A percentile compares a stretch with the other conserved stretches of the same genome.
Conservation (phyloP, 108 stramenopile species). For the Nannochloropsis granulata region DNA sequence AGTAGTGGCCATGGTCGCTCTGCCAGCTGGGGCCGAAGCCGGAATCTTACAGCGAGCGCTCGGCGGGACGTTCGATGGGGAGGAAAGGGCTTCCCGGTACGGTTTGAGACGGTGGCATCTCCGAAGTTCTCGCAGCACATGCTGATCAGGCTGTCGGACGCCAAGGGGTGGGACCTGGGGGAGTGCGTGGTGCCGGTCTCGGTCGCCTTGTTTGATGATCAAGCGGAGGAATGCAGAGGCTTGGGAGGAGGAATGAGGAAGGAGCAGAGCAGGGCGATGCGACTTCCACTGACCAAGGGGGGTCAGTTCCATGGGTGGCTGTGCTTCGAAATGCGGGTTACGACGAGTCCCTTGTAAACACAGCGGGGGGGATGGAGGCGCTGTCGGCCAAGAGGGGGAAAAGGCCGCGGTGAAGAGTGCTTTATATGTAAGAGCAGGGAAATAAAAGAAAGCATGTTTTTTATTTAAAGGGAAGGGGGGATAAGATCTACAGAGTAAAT, state of each 20-base stretch:
- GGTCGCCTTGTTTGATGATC: not conserved
- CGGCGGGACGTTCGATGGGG: not conserved
- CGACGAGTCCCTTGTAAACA: not conserved
- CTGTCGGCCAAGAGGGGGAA: no score
- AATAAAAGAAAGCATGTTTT: no score
- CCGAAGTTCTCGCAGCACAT: not conserved
- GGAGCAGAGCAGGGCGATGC: not conserved
- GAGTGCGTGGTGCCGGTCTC: not conserved
- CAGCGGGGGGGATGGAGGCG: no score
- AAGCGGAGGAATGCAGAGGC: not conserved
- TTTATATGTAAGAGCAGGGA: no score
- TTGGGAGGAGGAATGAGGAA: not conserved
- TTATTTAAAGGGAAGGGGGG: no score
- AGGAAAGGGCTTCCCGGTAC: not conserved
- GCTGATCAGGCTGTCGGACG: not conserved
- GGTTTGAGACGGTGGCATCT: not conserved
- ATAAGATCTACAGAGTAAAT: no score
- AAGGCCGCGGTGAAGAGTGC: no score
- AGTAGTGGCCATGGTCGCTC: not conserved
- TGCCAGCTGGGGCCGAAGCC: not conserved
- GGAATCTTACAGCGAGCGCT: not conserved
- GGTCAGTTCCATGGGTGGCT: not conserved
- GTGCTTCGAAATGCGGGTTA: not conserved
- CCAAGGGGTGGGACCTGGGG: not conserved
- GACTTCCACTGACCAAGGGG: not conserved